phyloP scores from a whole-genome alignment of 306 rosid genomes.

The Ceratonia siliqua region DNA sequence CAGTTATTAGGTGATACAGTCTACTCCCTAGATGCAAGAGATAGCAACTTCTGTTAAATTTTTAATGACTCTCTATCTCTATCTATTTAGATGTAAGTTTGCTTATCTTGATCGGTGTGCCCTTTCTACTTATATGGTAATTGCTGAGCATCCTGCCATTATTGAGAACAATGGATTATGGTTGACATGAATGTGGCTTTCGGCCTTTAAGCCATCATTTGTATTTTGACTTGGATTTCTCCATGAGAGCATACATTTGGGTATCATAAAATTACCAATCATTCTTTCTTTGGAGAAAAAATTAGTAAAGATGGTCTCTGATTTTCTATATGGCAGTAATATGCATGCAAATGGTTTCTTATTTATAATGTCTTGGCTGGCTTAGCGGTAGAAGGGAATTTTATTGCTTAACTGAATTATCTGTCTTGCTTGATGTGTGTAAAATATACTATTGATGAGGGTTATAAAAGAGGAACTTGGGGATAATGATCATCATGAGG shows the following conservation, averaged over 20 bases:
- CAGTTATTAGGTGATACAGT: constrained; percentile 12
- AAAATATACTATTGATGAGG: constrained; percentile 70
- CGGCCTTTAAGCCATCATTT: constrained; percentile 24
- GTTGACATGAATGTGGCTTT: constrained; percentile 12
- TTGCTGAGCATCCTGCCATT: constrained; percentile 6
- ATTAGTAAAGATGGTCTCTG: not conserved
- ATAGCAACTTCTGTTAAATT: constrained; percentile 27
- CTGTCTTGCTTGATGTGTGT: constrained; percentile 30
- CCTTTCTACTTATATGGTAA: constrained; percentile 21
- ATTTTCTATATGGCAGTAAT: constrained; percentile 10
- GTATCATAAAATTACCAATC: not conserved
- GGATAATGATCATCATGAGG: constrained; percentile 94
- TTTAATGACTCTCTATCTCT: constrained; percentile 17
- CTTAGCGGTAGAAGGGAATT: constrained; percentile 18
- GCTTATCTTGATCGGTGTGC: not conserved
- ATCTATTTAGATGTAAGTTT: constrained; percentile 25
- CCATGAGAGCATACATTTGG: not conserved
- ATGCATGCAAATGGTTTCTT: constrained; percentile 22
- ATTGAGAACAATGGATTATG: constrained; percentile 3
- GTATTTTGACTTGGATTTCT: constrained; percentile 14
- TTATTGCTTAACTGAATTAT: constrained; percentile 21
- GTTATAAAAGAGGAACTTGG: constrained; percentile 99
- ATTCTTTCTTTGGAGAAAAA: constrained; percentile 14
- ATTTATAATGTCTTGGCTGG: constrained; percentile 8
- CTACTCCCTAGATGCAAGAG: no score